Percentiles rank a stretch among this genome's conserved stretches.
Conservation (phyloP, 2,329 filamentous ascomycete genomes). For the Alternaria ventricosa region DNA sequence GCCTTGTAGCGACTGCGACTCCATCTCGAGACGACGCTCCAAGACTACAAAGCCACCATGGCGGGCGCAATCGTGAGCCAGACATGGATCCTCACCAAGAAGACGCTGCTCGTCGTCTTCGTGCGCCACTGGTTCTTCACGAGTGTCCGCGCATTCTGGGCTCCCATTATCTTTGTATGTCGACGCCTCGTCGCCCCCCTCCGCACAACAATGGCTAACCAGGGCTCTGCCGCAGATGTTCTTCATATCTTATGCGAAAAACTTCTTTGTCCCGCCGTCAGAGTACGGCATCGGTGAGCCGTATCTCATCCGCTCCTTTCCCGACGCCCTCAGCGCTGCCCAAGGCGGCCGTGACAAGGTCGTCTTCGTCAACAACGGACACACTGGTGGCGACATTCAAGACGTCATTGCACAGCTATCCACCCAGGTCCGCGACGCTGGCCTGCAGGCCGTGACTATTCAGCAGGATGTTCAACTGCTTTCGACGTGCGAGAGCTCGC, state of each 20-base stretch:
- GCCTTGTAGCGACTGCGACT: not conserved
- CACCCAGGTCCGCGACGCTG: conserved; percentile 61
- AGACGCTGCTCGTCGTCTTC: conserved; percentile 63
- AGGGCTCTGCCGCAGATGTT: conserved; percentile 46
- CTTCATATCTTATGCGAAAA: conserved; percentile 71
- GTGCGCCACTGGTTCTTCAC: conserved; percentile 62
- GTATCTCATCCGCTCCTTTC: conserved; percentile 67
- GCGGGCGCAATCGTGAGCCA: conserved; percentile 54
- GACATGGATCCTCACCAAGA: conserved; percentile 63
- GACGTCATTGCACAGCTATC: conserved; percentile 70
- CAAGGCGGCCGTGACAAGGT: conserved; percentile 69
- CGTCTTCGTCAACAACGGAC: conserved; percentile 78
- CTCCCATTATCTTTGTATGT: conserved; percentile 61
- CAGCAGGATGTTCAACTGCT: conserved; percentile 64
- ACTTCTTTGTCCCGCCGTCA: conserved; percentile 81
- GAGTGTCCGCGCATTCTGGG: conserved; percentile 61
- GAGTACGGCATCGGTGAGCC: conserved; percentile 73
- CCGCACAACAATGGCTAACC: conserved; percentile 12
- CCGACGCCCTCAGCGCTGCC: conserved; percentile 66
- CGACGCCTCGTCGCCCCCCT: not conserved
- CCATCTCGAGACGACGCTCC: not conserved
- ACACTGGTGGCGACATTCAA: conserved; percentile 72
- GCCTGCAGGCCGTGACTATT: conserved; percentile 63
- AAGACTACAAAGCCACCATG: conserved; percentile 23
- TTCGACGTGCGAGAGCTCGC: conserved; percentile 63